Percentiles rank a stretch among this genome's conserved stretches.
Evolutionary conservation across 2,329 filamentous ascomycete genomes (phyloP).

Genomic region (Dactylellina parvicollis): DNA sequence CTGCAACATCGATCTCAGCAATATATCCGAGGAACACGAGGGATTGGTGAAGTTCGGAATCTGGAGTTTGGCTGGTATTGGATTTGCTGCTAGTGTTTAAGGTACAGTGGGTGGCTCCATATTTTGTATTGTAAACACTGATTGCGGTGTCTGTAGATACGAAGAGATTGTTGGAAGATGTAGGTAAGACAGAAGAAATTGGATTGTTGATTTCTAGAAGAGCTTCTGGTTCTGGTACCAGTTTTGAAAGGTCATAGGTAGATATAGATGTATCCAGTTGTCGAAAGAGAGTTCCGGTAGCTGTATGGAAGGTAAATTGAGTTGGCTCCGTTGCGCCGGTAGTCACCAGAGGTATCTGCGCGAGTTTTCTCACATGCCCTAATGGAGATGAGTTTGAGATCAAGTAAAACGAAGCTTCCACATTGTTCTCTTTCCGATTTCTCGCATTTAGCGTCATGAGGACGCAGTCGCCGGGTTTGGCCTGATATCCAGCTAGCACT

Average conservation of each 20-base stretch:
- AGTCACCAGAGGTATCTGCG: slow-evolving; percentile 23
- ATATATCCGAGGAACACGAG: slow-evolving; percentile 48
- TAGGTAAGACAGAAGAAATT: slow-evolving; percentile 42
- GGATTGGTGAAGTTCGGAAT: slow-evolving; percentile 37
- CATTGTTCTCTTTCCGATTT: slow-evolving; percentile 43
- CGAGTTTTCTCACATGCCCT: slow-evolving; percentile 37
- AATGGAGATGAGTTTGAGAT: slow-evolving; percentile 43
- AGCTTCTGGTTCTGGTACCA: slow-evolving; percentile 42
- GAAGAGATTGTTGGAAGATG: slow-evolving; percentile 47
- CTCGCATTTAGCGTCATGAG: slow-evolving; percentile 30
- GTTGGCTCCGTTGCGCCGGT: slow-evolving; percentile 15
- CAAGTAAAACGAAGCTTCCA: slow-evolving; percentile 43
- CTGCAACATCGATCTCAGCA: slow-evolving; percentile 40
- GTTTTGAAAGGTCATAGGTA: slow-evolving; percentile 45
- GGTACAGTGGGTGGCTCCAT: slow-evolving; percentile 45
- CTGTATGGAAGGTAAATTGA: slow-evolving; percentile 41
- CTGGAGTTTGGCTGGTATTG: slow-evolving; percentile 5
- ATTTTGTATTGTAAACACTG: slow-evolving; percentile 53
- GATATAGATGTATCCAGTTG: slow-evolving; percentile 29
- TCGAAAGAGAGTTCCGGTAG: slow-evolving; percentile 40
- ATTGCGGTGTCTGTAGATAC: slow-evolving; percentile 37
- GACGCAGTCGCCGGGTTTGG: slow-evolving; percentile 39
- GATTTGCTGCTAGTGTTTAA: slow-evolving; percentile 30
- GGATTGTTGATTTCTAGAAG: slow-evolving; percentile 28
- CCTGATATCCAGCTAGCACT: slow-evolving; percentile 41